Evolutionary conservation across 148 eudicot genomes (phyloP), one percentile per base, ranked within the genome.

Genomic region (Rheum nobile): DNA sequence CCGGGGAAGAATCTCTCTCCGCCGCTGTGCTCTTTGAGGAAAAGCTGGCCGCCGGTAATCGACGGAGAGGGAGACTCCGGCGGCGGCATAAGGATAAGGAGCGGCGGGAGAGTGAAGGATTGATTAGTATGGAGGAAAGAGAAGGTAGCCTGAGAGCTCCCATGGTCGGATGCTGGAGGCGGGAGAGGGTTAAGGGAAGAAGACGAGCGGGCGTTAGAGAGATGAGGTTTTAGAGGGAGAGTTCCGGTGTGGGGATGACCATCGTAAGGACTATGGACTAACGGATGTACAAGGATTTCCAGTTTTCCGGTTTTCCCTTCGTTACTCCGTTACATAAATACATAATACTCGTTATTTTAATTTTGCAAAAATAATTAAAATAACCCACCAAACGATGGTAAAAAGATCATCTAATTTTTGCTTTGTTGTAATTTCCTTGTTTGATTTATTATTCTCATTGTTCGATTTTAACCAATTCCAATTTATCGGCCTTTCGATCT

Each of bases 71-170:
- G 47, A 74, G 80, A 42, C 80, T 74, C 11, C 63, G 46, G 31
- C 78, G 83, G 72, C 75, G 82, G 72, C 77, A 71, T 55, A 79
- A 11, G 4, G 84, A 54, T 14, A 81, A 75, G 2, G 88, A 77
- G 5, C 76, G 72, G 67, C 78, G 75, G 72, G 84, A 75, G 35
- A 75, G 72, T 19, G 88, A 78, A 67, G 82, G 77, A 11, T 71
- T 34, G 70, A 74, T 52, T 19, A 84, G 65, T 6, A 80, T 70
- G 57, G 86, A 73, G 26, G 86, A 76, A 75, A 86, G 75, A n/a
- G 77, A 81, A 21, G 89, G 79, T 1, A 88, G 81, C n/a, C 88
- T 79, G 43, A 91, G 80, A 50, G 86, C 84, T 74, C 89, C 96
- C 96, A 89, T 91, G 50, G 73, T 71, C 21, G 39, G 38, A 63